Evolutionary conservation across 1,284 basidiomycete genomes (phyloP), one percentile per base, ranked within the genome.

Genomic region (Trichosporon sp.): DNA sequence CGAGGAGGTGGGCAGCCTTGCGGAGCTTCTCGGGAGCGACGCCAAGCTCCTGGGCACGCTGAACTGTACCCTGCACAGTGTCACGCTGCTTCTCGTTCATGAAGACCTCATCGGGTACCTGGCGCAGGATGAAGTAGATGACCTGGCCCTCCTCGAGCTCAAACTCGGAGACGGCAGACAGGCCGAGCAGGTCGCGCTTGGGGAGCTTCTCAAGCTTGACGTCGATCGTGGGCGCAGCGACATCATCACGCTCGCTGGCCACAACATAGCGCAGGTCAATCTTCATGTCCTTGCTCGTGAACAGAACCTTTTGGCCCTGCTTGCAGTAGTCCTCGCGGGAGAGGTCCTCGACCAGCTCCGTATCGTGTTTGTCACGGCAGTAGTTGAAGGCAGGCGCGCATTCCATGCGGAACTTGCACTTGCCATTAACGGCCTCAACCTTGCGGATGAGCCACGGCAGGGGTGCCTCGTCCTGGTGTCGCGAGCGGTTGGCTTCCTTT

Each of bases 331-430:
- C 71, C 43, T 84, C 75, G 26, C 85, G 79, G 14, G 85, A 84
- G 63, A 87, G 85, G 76, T 92, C 85, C 4, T 80, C 74, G 16
- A 83, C 79, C 64, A 87, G 77, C 38, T 86, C 82, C 0, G 91
- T 90, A 2, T 86, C 88, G 82, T 97, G 94, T 2, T 86, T 71
- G 69, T 90, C 88, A 12, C 90, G 88, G 1, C 93, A 93, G 78
- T 97, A 97, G 84, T 96, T 91, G 88, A 97, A 97, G 0, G 94
- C 94, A 0, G 94, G 94, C 0, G 93, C 93, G 78, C 92, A 94
- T 84, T 96, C 91, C 82, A 96, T 87, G 68, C 88, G 87, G 70
- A 95, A 86, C 0, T 91, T 89, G 38, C 95, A 85, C 2, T 80
- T 86, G 1, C 94, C 94, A 19, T 94, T 90, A 74, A 96, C 89